Base-by-base conservation (phyloP, 2,329 filamentous ascomycete genomes). In the Alternaria sp. region DNA sequence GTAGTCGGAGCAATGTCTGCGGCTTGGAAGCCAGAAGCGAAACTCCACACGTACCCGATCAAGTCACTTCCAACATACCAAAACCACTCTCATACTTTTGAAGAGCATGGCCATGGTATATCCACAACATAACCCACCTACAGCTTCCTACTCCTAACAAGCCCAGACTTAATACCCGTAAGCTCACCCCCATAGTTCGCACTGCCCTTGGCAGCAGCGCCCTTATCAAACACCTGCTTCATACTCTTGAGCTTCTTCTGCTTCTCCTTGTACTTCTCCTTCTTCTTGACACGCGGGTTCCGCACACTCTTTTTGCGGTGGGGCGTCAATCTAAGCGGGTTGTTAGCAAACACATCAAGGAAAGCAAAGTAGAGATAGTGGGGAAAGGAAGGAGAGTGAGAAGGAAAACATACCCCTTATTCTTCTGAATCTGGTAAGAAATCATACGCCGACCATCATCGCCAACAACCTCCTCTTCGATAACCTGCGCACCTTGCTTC, bases 241-340 rank as follows among this genome's bases (percentile, higher is more conserved):
- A 94, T 92, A 77, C 91, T 95, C 74, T 88, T 89, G 77, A 98
- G 82, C 86, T 98, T 97, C 92, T 97, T 98, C 88, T 95, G 91
- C 87, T 97, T 97, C 81, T 93, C 91, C 78, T 96, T 93, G 80
- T 89, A 99, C 88, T 93, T 93, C 89, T 93, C 93, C 82, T 93
- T 89, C 91, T 97, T 98, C 91, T 98, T 99, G 69, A 98, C 95
- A 79, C 96, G 87, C 36, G 96, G 94, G 83, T 99, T 99, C 67
- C 95, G 86, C 62, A 93, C 91, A 73, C 97, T 94, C 89, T 99
- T 98, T 86, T 91, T 96, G 67, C 95, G 87, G 81, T 91, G 91
- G 50, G 94, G 93, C 62, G 93, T 90, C 67, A 99, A 83, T 30
- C 59, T 57, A 11, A 2, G 3, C 2, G 10, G 10, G 5, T 5